phyloP scores from a whole-genome alignment of 2,329 filamentous ascomycete genomes.

The Gliomastix tumulicola region DNA sequence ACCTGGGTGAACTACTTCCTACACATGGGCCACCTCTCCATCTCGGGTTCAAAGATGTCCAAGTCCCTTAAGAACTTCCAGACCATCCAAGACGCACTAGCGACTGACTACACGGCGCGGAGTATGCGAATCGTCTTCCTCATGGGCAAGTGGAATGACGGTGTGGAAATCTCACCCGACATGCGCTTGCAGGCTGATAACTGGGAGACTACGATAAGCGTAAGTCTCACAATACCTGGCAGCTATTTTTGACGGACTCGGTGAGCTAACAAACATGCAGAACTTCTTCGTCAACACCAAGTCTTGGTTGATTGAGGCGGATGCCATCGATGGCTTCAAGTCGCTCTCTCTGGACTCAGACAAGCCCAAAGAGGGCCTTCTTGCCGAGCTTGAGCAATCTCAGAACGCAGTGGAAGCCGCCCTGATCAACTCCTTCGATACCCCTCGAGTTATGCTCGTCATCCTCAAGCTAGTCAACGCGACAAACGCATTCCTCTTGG shows the following conservation, averaged over 20 bases:
- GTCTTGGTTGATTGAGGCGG: conserved; percentile 41
- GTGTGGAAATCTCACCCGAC: conserved; percentile 83
- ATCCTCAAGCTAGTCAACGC: conserved; percentile 72
- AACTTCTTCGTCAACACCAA: conserved; percentile 55
- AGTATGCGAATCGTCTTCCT: conserved; percentile 81
- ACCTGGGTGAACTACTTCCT: conserved; percentile 96
- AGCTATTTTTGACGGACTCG: no score
- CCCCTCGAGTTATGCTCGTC: conserved; percentile 68
- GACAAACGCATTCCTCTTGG: conserved; percentile 57
- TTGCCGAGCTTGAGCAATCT: conserved; percentile 41
- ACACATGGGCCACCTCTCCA: conserved; percentile 85
- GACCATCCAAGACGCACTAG: conserved; percentile 78
- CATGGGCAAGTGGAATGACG: conserved; percentile 82
- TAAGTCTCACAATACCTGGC: no score
- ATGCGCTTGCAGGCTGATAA: conserved; percentile 66
- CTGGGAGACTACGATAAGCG: conserved; percentile 75
- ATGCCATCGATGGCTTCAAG: conserved; percentile 22
- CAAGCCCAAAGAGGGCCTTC: conserved; percentile 20
- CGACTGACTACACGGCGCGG: conserved; percentile 64
- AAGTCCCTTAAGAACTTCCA: conserved; percentile 96
- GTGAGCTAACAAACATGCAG: conserved; percentile 19
- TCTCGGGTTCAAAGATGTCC: conserved; percentile 90
- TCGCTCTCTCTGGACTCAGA: conserved; percentile 27
- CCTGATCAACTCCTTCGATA: conserved; percentile 83
- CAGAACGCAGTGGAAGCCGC: conserved; percentile 49